Percentiles rank a stretch among this genome's conserved stretches.
Conservation (phyloP, 2,329 filamentous ascomycete genomes). For the Penicillium aurantiogriseum region DNA sequence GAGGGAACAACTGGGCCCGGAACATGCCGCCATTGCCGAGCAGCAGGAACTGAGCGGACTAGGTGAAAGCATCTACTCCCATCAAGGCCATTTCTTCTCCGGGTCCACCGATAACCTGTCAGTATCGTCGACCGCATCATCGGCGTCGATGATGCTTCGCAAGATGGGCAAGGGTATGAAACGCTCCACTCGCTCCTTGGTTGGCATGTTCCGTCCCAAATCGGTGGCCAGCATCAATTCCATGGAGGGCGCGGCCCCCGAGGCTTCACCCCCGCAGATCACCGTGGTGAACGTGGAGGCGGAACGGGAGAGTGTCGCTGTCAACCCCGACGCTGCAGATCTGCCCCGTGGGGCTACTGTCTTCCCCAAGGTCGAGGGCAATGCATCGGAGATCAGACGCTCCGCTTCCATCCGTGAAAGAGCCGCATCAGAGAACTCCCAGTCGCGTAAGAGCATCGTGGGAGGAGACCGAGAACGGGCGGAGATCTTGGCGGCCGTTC, state of each 20-base stretch:
- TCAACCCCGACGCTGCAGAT: slow-evolving; percentile 63
- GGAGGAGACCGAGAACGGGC: slow-evolving; percentile 87
- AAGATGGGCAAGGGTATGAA: slow-evolving; percentile 99
- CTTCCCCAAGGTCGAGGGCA: slow-evolving; percentile 80
- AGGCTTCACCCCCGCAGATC: slow-evolving; percentile 76
- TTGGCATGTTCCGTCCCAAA: slow-evolving; percentile 92
- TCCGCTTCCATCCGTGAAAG: slow-evolving; percentile 33
- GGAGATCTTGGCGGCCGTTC: slow-evolving; percentile 86
- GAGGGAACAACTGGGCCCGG: slow-evolving; percentile 72
- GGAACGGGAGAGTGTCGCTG: slow-evolving; percentile 79
- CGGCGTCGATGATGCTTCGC: slow-evolving; percentile 60
- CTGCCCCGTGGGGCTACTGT: slow-evolving; percentile 70
- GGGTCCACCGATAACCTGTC: slow-evolving; percentile 89
- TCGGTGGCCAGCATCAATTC: slow-evolving; percentile 74
- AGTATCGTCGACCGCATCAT: slow-evolving; percentile 50
- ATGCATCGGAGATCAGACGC: slow-evolving; percentile 63
- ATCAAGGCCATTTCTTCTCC: slow-evolving; percentile 77
- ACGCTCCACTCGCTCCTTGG: slow-evolving; percentile 84
- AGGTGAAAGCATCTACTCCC: slow-evolving; percentile 89
- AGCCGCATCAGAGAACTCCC: slow-evolving; percentile 46
- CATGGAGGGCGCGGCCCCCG: slow-evolving; percentile 61
- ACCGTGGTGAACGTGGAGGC: slow-evolving; percentile 96
- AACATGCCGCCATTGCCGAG: slow-evolving; percentile 86
- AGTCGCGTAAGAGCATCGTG: slow-evolving; percentile 79
- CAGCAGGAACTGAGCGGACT: slow-evolving; percentile 90